A percentile compares a stretch with the other conserved stretches of the same genome.
Evolutionary conservation across 306 rosid species (phyloP).

Genomic region (Elaeagnus macrophylla): DNA sequence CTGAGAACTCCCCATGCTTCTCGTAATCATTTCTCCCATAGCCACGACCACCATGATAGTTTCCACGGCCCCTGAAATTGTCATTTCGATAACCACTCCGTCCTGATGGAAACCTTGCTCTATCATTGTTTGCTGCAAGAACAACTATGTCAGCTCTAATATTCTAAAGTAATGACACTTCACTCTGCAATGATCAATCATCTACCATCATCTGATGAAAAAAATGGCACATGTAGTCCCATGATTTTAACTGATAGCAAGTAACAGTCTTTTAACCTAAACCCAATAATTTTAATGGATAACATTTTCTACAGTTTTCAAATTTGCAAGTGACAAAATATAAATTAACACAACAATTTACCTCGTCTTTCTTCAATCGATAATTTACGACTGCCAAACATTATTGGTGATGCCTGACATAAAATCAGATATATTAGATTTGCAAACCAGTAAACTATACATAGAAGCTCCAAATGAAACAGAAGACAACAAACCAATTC

Average conservation of each 20-base stretch:
- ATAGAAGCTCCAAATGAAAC: no score
- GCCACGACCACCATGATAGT: constrained; percentile 30
- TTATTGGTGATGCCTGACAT: constrained; percentile 55
- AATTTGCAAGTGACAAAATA: background rate
- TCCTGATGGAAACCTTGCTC: constrained; percentile 47
- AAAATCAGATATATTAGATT: background rate
- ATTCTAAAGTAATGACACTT: background rate
- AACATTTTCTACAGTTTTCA: no score
- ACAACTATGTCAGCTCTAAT: background rate
- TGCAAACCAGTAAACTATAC: no score
- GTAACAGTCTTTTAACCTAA: no score
- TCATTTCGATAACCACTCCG: constrained; percentile 58
- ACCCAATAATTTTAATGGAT: no score
- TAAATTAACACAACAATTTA: constrained; percentile 14
- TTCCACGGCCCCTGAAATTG: constrained; percentile 43
- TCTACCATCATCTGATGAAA: no score
- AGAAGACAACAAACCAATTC: no score
- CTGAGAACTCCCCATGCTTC: constrained; percentile 40
- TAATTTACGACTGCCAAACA: constrained; percentile 31
- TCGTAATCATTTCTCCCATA: constrained; percentile 45
- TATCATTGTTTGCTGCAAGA: constrained; percentile 56
- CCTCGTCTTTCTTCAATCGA: constrained; percentile 77
- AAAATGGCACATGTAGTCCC: no score
- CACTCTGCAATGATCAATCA: no score
- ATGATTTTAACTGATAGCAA: no score